Base-by-base conservation (phyloP, 2,329 filamentous ascomycete species). In the Exophiala mesophila region DNA sequence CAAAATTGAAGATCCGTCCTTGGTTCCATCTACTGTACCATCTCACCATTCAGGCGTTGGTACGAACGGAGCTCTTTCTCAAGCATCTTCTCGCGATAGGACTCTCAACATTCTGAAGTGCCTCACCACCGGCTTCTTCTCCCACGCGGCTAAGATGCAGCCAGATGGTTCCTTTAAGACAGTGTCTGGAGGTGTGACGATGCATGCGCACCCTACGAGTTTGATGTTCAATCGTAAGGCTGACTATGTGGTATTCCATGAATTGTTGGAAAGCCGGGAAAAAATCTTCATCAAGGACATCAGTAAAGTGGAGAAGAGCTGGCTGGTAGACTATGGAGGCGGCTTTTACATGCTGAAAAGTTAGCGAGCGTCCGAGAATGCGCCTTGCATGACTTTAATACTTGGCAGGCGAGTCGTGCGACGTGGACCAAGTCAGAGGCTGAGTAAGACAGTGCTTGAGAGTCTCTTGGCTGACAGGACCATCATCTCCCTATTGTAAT, bases 151-250 rank as follows among this genome's bases (percentile, higher is more conserved):
- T 32, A 81, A 82, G 59, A 96, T 97, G 89, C 87, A 94, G 63
- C 76, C 86, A 0, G 90, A 97, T 68, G 92, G 92, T 10, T 89
- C 80, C 3, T 96, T 95, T 62, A 80, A 78, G 55, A 90, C 87
- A 37, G 82, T 95, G n/a, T 82, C 82, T 47, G 88, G 88, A 20
- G 80, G 80, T 28, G 83, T 83, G 37, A 77, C 80, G 3, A 70
- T 97, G 39, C 78, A 94, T 68, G 88, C 88, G 16, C 92, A 98
- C 65, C 92, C 92, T 1, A 94, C 80, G 59, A 94, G 85, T 28
- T 68, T 97, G 54, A 88, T 97, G 80, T 97, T 97, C 71, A 94
- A 95, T 63, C 81, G 89, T 43, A 96, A 94, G 69, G 88, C 88
- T 8, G 88, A 96, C 52, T 97, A 90, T 88, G 88, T 97, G 7